Conservation (phyloP, 805 yeast species). For the Schwanniomyces pseudopolymorphus region DNA sequence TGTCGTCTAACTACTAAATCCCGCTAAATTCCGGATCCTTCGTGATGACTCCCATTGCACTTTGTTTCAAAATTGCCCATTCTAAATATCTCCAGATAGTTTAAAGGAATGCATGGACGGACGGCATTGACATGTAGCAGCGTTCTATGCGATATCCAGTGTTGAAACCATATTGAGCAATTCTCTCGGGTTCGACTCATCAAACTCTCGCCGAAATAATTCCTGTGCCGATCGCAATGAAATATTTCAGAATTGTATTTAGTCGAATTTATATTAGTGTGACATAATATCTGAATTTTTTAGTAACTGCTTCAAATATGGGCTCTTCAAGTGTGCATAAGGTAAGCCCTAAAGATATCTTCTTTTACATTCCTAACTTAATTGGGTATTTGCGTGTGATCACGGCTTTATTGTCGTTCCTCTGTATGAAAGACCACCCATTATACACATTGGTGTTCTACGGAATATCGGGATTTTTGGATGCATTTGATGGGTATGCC, state of each 20-base stretch:
- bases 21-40: too few relatives aligned
- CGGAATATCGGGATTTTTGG: conserved; percentile 85
- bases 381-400: conserved; percentile 87
- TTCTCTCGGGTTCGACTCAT: neutral
- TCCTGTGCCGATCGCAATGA: neutral
- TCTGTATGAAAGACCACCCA: conserved; percentile 84
- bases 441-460: conserved; percentile 72
- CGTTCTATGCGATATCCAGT: too few relatives aligned
- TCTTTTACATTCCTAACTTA: conserved; percentile 83
- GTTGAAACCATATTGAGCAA: too few relatives aligned
- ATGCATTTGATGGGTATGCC: conserved; percentile 95
- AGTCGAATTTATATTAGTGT: neutral
- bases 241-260: neutral
- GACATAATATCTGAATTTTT: neutral
- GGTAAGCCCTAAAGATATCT: conserved; percentile 52
- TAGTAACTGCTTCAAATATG: neutral
- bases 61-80: too few relatives aligned
- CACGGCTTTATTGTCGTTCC: conserved; percentile 77
- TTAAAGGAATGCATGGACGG: too few relatives aligned
- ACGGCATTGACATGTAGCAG: too few relatives aligned
- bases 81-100: too few relatives aligned
- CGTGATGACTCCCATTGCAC: too few relatives aligned
- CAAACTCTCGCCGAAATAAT: neutral
- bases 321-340: neutral
- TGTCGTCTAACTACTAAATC: too few relatives aligned